Percentiles rank a stretch among this genome's conserved stretches.
Conservation (phyloP, 2,329 filamentous ascomycete species). For the Microsporum ferrugineum region DNA sequence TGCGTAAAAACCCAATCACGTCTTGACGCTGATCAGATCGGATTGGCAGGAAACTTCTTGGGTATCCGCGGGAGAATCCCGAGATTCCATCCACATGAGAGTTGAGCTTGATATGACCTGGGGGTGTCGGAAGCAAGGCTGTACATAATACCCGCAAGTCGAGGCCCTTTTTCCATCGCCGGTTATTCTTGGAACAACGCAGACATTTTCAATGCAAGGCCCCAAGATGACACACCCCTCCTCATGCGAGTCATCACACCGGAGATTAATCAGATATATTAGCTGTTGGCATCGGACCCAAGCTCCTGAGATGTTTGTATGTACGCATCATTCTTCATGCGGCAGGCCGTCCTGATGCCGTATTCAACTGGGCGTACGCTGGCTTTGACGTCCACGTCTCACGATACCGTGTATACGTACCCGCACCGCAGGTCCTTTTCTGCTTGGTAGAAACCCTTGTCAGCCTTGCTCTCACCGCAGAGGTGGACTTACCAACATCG, state of each 20-base stretch:
- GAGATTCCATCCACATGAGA: conserved; percentile 70
- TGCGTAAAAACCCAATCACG: conserved; percentile 86
- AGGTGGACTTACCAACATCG: too few species aligned
- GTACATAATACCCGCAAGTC: neutral
- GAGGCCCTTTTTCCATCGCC: conserved; percentile 22
- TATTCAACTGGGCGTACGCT: too few species aligned
- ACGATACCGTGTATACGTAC: too few species aligned
- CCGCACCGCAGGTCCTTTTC: too few species aligned
- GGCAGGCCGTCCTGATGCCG: too few species aligned
- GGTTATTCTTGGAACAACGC: conserved; percentile 79
- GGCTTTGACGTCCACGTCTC: too few species aligned
- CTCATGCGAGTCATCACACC: neutral
- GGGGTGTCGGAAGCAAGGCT: conserved; percentile 41
- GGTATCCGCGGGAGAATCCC: conserved; percentile 71
- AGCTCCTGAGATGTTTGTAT: too few species aligned
- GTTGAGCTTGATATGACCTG: conserved; percentile 81
- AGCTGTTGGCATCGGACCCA: too few species aligned
- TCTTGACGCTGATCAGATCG: conserved; percentile 75
- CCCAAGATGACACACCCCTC: too few species aligned
- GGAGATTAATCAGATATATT: neutral
- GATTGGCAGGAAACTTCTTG: conserved; percentile 82
- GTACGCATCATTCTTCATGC: too few species aligned
- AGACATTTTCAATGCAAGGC: conserved; percentile 52
- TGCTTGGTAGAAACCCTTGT: too few species aligned
- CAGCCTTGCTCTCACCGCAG: too few species aligned